Percentiles rank a stretch among this genome's conserved stretches.
phyloP scores from a whole-genome alignment of 768 basidiomycete species.

The Pholiota conissans region DNA sequence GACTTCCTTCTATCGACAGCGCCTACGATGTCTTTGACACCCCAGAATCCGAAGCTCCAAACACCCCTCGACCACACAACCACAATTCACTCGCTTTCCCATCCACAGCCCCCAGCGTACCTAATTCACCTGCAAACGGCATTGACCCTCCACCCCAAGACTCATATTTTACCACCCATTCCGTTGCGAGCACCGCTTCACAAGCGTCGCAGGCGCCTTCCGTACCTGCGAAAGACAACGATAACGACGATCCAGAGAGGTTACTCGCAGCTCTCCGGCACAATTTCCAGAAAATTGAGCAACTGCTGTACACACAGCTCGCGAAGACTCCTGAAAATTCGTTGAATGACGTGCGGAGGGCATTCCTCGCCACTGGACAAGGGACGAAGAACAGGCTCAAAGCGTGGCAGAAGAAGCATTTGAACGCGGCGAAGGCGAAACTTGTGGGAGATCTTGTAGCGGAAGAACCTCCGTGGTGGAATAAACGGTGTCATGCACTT shows the following conservation, averaged over 20 bases:
- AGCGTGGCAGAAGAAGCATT: slow-evolving; percentile 69
- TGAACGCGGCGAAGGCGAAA: slow-evolving; percentile 26
- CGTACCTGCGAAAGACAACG: slow-evolving; percentile 21
- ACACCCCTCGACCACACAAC: slow-evolving; percentile 15
- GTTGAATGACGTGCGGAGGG: slow-evolving; percentile 64
- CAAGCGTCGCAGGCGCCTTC: slow-evolving; percentile 14
- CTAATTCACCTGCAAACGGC: slow-evolving; percentile 9
- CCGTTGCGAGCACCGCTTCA: slow-evolving; percentile 11
- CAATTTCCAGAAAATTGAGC: slow-evolving; percentile 60
- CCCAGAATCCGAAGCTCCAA: slow-evolving; percentile 6
- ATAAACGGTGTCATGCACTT: slow-evolving; percentile 54
- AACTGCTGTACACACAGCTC: slow-evolving; percentile 56
- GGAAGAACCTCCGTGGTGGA: slow-evolving; percentile 70
- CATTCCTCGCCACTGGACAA: slow-evolving; percentile 51
- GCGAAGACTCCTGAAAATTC: slow-evolving; percentile 39
- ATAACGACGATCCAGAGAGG: slow-evolving; percentile 27
- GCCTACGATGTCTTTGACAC: slow-evolving; percentile 39
- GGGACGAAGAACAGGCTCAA: slow-evolving; percentile 54
- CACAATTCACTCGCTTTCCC: slow-evolving; percentile 12
- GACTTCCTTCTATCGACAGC: slow-evolving; percentile 58
- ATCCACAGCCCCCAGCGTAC: slow-evolving; percentile 21
- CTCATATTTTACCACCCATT: slow-evolving; percentile 13
- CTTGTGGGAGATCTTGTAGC: slow-evolving; percentile 27
- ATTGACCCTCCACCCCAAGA: not conserved
- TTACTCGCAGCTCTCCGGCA: slow-evolving; percentile 52